phyloP scores from a whole-genome alignment of 2,329 filamentous ascomycete genomes.

The Coniochaeta sp. region DNA sequence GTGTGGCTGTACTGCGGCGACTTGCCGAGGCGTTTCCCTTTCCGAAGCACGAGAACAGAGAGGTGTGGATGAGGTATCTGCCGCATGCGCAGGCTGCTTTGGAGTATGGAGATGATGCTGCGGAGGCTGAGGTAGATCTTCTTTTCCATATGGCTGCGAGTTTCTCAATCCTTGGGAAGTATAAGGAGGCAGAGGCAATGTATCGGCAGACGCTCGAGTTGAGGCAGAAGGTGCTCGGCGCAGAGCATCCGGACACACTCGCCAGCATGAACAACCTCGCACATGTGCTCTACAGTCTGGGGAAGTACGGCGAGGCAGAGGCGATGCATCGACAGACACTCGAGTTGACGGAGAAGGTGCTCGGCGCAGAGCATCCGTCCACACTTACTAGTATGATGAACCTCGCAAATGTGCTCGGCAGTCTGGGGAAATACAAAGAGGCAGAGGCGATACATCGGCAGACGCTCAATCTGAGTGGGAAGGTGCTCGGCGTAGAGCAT shows the following conservation, averaged over 20 bases:
- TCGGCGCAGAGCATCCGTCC: constrained; percentile 13
- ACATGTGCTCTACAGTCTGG: too few species aligned
- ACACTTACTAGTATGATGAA: constrained; percentile 14
- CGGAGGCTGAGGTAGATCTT: neutral
- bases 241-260: too few species aligned
- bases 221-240: neutral
- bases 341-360: constrained; percentile 9
- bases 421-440: neutral
- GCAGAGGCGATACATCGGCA: neutral
- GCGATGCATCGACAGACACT: constrained; percentile 12
- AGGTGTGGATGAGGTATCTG: constrained; percentile 16
- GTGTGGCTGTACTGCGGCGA: constrained; percentile 6
- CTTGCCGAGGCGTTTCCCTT: constrained; percentile 9
- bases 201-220: too few species aligned
- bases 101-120: neutral
- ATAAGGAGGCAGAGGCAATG: constrained; percentile 4
- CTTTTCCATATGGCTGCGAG: neutral
- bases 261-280: neutral
- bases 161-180: constrained; percentile 7
- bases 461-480: too few species aligned
- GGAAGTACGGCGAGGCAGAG: constrained; percentile 10
- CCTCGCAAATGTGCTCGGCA: neutral
- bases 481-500: too few species aligned
- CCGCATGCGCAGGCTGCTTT: constrained; percentile 13
- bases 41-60: constrained; percentile 11